Evolutionary conservation across 2,329 filamentous ascomycete genomes (phyloP), one percentile per base, ranked within the genome.

Genomic region (Verticillium albo-atrum): DNA sequence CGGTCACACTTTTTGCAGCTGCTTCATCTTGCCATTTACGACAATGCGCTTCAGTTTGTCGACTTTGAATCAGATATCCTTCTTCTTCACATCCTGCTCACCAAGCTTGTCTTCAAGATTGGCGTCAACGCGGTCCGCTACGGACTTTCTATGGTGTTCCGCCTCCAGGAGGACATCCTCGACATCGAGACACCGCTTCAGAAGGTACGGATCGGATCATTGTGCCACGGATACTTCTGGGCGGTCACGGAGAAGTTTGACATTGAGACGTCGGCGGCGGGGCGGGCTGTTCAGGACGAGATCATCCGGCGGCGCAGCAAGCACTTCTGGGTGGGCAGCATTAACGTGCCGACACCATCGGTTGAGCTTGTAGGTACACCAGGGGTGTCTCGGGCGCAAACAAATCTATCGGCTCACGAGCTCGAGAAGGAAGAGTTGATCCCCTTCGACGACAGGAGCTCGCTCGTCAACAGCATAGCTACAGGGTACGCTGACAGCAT

Each of bases 211-310:
- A 79, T 96, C 51, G 92, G 90, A 30, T 92, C 90, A 69, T 77
- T 98, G 59, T 91, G 94, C 56, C 91, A 96, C 68, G 93, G 92
- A 9, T 97, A 97, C 72, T 87, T 97, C 60, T 94, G 90, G 89
- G 84, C 86, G 1, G 71, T 97, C 62, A 87, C 84, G 4, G 88
- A 93, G 60, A 88, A 85, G 58, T 93, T 97, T 63, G 84, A 90
- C 53, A 88, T 96, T 62, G 89, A 93, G 58, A 80, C 80, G 6
- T 87, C 89, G 0, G 78, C 81, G 0, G 81, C 90, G 20, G 92
- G 91, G 7, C 82, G 82, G 57, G 86, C 86, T 7, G 86, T 97
- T 34, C 83, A 89, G 58, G 86, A 85, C 60, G 93, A 97, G 71
- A 89, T 97, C 60, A 79, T 83, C 12, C 83, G 90, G 56, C 84